A percentile compares a stretch with the other conserved stretches of the same genome.
Evolutionary conservation across 768 basidiomycete genomes (phyloP).

Genomic region (Termitomyces sp.): DNA sequence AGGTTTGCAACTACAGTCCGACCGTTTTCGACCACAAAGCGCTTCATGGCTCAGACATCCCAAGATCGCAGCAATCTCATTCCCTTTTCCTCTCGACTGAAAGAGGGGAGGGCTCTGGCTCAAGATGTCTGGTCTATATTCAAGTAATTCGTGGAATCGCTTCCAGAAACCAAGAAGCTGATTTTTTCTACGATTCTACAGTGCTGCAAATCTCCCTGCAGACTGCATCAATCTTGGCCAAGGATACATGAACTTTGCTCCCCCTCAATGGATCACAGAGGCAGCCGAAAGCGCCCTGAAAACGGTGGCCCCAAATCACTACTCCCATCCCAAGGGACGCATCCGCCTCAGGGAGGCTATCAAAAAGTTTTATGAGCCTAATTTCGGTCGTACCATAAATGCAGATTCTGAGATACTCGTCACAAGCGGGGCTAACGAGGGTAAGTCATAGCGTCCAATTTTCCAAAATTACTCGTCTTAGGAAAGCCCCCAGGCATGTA

Average conservation of each 20-base stretch:
- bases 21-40: conserved; percentile 14
- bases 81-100: conserved; percentile 66
- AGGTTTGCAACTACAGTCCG: conserved; percentile 4
- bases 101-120: conserved; percentile 69
- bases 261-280: conserved; percentile 72
- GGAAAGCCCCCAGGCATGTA: conserved; percentile 66
- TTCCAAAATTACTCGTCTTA: not conserved
- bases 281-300: conserved; percentile 68
- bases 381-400: conserved; percentile 65
- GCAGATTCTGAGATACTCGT: conserved; percentile 87
- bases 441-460: conserved; percentile 31
- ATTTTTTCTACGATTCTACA: conserved; percentile 23
- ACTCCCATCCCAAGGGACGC: conserved; percentile 88
- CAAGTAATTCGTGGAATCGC: conserved; percentile 46
- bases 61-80: conserved; percentile 46
- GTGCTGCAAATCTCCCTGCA: conserved; percentile 79
- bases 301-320: conserved; percentile 68
- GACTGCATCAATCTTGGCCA: conserved; percentile 97
- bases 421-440: conserved; percentile 97
- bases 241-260: conserved; percentile 91
- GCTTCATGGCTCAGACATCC: conserved; percentile 6
- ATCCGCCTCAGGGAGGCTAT: conserved; percentile 86
- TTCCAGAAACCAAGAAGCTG: conserved; percentile 3
- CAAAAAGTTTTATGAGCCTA: conserved; percentile 69
- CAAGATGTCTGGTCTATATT: conserved; percentile 91